phyloP scores from a whole-genome alignment of 352 stramenopile genomes.

The Phytophthora quininea region DNA sequence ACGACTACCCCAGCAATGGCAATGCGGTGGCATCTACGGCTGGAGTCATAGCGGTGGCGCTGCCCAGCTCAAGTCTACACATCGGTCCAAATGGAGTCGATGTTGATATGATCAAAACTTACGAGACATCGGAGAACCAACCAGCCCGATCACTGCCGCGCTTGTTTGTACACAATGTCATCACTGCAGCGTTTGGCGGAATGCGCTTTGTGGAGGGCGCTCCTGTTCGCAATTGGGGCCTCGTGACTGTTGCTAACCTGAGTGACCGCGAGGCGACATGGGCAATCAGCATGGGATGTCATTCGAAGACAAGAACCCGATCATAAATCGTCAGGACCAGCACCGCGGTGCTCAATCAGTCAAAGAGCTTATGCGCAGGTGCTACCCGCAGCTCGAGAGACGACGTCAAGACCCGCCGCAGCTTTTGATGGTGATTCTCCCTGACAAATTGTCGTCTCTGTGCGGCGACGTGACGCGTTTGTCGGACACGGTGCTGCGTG shows the following conservation, averaged over 20 bases:
- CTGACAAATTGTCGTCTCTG: slow-evolving; percentile 34
- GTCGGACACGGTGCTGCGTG: slow-evolving; percentile 60
- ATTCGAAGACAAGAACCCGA: slow-evolving; percentile 41
- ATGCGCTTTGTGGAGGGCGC: slow-evolving; percentile 67
- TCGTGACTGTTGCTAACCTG: slow-evolving; percentile 46
- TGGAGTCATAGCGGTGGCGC: too few relatives aligned
- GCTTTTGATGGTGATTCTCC: slow-evolving; percentile 62
- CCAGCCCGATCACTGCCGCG: slow-evolving; percentile 42
- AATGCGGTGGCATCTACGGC: too few relatives aligned
- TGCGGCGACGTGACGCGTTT: slow-evolving; percentile 72
- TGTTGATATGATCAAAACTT: too few relatives aligned
- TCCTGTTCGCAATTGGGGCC: slow-evolving; percentile 52
- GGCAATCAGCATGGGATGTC: slow-evolving; percentile 42
- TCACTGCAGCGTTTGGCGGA: slow-evolving; percentile 57
- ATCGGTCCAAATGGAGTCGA: too few relatives aligned
- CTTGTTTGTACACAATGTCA: slow-evolving; percentile 51
- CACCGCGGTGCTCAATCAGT: slow-evolving; percentile 43
- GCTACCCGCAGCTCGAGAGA: slow-evolving; percentile 42
- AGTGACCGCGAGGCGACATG: slow-evolving; percentile 26
- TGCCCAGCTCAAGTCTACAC: too few relatives aligned
- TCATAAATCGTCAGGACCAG: slow-evolving; percentile 37
- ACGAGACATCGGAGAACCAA: slow-evolving; percentile 1
- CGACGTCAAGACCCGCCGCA: slow-evolving; percentile 34
- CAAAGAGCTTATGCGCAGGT: slow-evolving; percentile 67
- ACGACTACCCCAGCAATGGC: too few relatives aligned